Base-by-base conservation (phyloP, 805 yeast genomes). In the Grigorovia transvaalensis region DNA sequence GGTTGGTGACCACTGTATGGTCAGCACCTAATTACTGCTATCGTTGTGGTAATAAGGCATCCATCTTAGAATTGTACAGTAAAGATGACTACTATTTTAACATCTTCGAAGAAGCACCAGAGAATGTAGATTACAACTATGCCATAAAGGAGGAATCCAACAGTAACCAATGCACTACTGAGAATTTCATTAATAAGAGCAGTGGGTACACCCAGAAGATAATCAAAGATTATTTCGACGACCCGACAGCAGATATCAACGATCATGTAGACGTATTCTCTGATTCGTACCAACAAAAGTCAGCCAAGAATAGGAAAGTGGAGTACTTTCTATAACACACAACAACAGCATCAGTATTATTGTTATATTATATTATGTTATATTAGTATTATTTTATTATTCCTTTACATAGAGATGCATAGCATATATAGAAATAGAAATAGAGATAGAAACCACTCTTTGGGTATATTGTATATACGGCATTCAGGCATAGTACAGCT, bases 1-100 rank as follows among this genome's bases (percentile, higher is more conserved):
- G 96, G 2, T 77, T 85, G 56, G 87, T 95, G 46, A 83, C 95
- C 41, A 93, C 99, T 0, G 98, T 93, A 8, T 93, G 99, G 99
- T 84, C 93, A 0, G 99, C 99, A 0, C 99, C 99, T 0, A 93
- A 93, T 64, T 93, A 93, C 65, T 93, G 99, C 65, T 93, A 93
- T 62, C 69, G 99, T 55, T 93, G 99, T 67, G 99, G 99, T 0
- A 93, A 93, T 65, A 81, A 88, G 64, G 99, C 99, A 4, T 86
- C 96, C n/a, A 90, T 93, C n/a, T 74, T 93, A 56, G 99, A 93
- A 66, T 81, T 93, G 5, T 79, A 77, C 58, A 80, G 78, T 48
- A 80, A 82, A 27, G 84, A 86, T 46, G 82, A 80, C 50, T 76
- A 79, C 55, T 78, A 73, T 59, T 93, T 91, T 69, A 93, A 93